Base-by-base conservation (phyloP, 176 grass and related monocot species). In the Musa itinerans region DNA sequence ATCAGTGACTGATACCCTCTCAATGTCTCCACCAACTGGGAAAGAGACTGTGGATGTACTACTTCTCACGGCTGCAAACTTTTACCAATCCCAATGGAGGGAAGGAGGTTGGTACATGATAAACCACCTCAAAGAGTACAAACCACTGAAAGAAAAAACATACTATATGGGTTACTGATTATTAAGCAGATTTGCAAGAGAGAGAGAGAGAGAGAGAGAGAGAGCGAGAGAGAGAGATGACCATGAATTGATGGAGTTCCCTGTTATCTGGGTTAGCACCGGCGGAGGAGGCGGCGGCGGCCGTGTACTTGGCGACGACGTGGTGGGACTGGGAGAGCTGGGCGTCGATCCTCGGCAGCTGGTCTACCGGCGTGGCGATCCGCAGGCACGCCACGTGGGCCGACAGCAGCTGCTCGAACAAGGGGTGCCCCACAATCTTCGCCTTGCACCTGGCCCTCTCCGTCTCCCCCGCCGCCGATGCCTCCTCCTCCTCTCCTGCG, bases 201-300 rank as follows among this genome's bases (percentile, higher is more conserved):
- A 48, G 7, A 54, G 50, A 11, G 53, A 11, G 4, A 53, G 4
- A 72, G 20, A 23, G 16, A 23, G 21, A 72, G 2, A 13, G 49
- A 3, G 10, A 23, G 26, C 23, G 3, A 54, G 22, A 16, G 2
- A 23, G 51, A 24, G 23, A 69, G 29, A 52, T 48, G 9, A 80
- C 78, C 78, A 80, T 80, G 69, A 80, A 80, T 10, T 73, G 78
- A 26, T 80, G 54, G 78, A 80, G 78, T 21, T 72, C 78, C 69
- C 14, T 50, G 13, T 73, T 49, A 21, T 14, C 78, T 1, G 54
- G 5, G 27, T 3, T n/a, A 13, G 50, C 21, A 8, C 11, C 34
- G 19, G 21, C 43, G 56, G 53, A 6, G 34, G 34, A 5, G 34
- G 26, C 26, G 25, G 14, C 66, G 20, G 57, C 43, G 14, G 52